phyloP scores from a whole-genome alignment of 805 yeast genomes.

The Cyberlindnera nakhonratchasimensis region DNA sequence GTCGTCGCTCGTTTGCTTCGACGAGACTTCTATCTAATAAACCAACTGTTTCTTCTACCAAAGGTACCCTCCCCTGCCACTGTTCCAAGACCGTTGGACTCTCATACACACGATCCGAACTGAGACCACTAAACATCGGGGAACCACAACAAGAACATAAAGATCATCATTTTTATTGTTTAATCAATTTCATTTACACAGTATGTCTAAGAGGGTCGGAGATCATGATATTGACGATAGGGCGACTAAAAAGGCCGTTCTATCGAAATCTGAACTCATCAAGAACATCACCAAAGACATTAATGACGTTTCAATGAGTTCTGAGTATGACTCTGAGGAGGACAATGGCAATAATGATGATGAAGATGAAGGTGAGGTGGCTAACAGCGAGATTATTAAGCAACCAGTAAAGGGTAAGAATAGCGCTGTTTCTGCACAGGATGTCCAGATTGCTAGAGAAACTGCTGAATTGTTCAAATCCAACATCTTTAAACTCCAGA shows the following conservation, averaged over 20 bases:
- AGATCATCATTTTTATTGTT: too few relatives aligned
- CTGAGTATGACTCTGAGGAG: constrained; percentile 14
- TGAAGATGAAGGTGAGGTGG: constrained; percentile 31
- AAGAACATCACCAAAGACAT: constrained; percentile 13
- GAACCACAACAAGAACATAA: too few relatives aligned
- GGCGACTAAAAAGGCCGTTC: constrained; percentile 19
- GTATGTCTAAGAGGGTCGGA: constrained; percentile 21
- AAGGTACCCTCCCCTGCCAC: too few relatives aligned
- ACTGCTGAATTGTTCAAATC: constrained; percentile 93
- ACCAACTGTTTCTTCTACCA: too few relatives aligned
- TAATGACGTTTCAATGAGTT: constrained; percentile 7
- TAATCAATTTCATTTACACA: not conserved
- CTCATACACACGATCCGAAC: too few relatives aligned
- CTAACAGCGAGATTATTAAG: constrained; percentile 19
- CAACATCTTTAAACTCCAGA: constrained; percentile 90
- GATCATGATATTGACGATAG: constrained; percentile 20
- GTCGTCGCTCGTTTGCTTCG: too few relatives aligned
- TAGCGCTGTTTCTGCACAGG: constrained; percentile 56
- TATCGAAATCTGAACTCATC: constrained; percentile 24
- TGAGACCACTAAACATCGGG: too few relatives aligned
- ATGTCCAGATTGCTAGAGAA: constrained; percentile 87
- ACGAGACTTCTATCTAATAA: too few relatives aligned
- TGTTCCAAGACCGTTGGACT: too few relatives aligned
- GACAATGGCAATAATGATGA: constrained; percentile 31
- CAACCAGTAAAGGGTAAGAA: constrained; percentile 24